These are phyloP conservation scores for Bipolaris oryzae DNA, from an alignment of 2,329 filamentous ascomycete genomes.

Conservation along the genomic window DNA sequence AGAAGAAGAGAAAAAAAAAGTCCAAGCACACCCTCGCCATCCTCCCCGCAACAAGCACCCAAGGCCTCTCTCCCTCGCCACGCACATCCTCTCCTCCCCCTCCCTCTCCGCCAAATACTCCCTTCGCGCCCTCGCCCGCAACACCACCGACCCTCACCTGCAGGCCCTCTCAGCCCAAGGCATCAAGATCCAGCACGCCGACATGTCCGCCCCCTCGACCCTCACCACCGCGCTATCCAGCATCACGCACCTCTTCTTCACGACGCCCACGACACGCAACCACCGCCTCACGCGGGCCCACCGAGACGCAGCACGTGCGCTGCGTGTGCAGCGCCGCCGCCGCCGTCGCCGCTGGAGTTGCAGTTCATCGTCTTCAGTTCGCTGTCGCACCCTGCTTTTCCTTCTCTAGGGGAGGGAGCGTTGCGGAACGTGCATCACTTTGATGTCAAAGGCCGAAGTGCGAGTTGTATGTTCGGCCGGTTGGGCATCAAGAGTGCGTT, in stretches of 20 bases:
- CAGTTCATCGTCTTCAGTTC: too few species aligned
- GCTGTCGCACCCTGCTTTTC: too few species aligned
- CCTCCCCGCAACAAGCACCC: conserved; percentile 50
- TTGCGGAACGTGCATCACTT: too few species aligned
- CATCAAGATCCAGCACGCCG: conserved; percentile 60
- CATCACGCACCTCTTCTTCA: conserved; percentile 34
- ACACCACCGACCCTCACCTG: conserved; percentile 52
- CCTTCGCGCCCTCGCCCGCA: conserved; percentile 63
- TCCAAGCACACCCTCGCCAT: conserved; percentile 28
- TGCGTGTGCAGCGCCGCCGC: conserved; percentile 42
- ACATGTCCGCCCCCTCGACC: conserved; percentile 51
- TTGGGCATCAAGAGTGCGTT: too few species aligned
- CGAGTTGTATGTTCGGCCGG: too few species aligned
- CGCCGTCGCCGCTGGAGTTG: too few species aligned
- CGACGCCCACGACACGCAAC: conserved; percentile 37
- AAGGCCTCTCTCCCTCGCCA: conserved; percentile 64
- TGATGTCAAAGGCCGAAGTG: too few species aligned
- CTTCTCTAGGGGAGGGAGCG: too few species aligned
- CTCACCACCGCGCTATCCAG: conserved; percentile 32
- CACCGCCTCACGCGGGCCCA: conserved; percentile 25
- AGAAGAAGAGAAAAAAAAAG: not conserved
- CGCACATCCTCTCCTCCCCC: conserved; percentile 51
- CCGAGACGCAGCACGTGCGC: conserved; percentile 37
- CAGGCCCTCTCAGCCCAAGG: conserved; percentile 55
- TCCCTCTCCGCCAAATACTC: conserved; percentile 49